These are phyloP conservation scores for Oryza glaberrima DNA, from an alignment of 176 grass and related monocot species.

Conservation along the genomic window DNA sequence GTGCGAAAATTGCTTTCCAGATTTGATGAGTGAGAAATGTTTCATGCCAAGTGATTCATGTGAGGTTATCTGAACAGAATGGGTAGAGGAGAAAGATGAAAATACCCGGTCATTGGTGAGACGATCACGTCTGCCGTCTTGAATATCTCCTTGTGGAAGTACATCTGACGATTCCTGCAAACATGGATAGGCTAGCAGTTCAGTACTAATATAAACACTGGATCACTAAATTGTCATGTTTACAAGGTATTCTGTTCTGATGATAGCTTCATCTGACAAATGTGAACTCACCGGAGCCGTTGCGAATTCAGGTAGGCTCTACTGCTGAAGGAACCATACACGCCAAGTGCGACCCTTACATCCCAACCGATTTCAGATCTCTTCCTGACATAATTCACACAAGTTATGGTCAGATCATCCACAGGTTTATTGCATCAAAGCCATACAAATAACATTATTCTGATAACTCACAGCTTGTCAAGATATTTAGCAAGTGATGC, in stretches of 20 bases:
- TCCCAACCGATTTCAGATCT: slow-evolving; percentile 86
- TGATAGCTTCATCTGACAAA: neutral
- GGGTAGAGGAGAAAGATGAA: neutral
- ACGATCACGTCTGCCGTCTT: slow-evolving; percentile 91
- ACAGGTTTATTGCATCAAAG: neutral
- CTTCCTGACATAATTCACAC: slow-evolving; percentile 41
- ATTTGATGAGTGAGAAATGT: neutral
- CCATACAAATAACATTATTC: neutral
- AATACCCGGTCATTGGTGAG: slow-evolving; percentile 92
- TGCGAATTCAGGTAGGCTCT: slow-evolving; percentile 92
- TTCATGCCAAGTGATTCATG: neutral
- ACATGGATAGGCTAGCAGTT: neutral
- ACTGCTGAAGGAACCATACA: slow-evolving; percentile 90
- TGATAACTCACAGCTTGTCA: slow-evolving; percentile 61
- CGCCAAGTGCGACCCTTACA: slow-evolving; percentile 67
- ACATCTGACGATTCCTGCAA: slow-evolving; percentile 85
- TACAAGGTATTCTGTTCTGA: neutral
- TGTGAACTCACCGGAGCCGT: slow-evolving; percentile 55
- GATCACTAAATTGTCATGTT: neutral
- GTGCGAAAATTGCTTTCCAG: neutral
- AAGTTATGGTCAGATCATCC: neutral
- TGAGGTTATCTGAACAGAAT: neutral
- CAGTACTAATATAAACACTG: neutral
- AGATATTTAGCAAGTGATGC: slow-evolving; percentile 84
- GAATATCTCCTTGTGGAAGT: slow-evolving; percentile 94